phyloP scores from a whole-genome alignment of 345 rosid species.

The Eucalyptus cloeziana region DNA sequence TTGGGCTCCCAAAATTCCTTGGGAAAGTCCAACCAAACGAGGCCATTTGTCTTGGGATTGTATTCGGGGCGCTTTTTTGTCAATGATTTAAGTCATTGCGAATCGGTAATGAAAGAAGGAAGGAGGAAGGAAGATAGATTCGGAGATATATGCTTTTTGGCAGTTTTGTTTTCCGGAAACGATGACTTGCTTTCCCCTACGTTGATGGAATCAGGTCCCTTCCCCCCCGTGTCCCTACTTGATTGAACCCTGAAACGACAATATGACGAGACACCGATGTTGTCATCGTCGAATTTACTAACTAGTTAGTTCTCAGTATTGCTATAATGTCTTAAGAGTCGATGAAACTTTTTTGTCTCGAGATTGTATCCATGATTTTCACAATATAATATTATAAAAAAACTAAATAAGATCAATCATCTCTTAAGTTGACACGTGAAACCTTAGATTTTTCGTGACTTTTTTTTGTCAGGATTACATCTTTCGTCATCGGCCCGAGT shows the following conservation, averaged over 20 bases:
- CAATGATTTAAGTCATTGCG: neutral
- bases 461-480: neutral
- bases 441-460: neutral
- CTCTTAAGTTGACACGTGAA: neutral
- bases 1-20: no score
- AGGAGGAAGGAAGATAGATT: neutral
- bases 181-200: neutral
- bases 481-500: neutral
- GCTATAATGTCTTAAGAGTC: no score
- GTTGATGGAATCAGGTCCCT: neutral
- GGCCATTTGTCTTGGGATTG: no score
- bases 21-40: no score
- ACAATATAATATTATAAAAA: no score
- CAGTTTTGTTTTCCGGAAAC: neutral
- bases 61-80: neutral
- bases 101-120: neutral
- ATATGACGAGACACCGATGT: fast-evolving
- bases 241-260: neutral
- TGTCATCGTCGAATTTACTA: no score
- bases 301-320: fast-evolving
- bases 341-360: no score
- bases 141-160: neutral
- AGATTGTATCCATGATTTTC: no score
- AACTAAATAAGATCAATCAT: no score
- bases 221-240: neutral